phyloP scores from a whole-genome alignment of 768 basidiomycete species.

The Trametes cubensis region DNA sequence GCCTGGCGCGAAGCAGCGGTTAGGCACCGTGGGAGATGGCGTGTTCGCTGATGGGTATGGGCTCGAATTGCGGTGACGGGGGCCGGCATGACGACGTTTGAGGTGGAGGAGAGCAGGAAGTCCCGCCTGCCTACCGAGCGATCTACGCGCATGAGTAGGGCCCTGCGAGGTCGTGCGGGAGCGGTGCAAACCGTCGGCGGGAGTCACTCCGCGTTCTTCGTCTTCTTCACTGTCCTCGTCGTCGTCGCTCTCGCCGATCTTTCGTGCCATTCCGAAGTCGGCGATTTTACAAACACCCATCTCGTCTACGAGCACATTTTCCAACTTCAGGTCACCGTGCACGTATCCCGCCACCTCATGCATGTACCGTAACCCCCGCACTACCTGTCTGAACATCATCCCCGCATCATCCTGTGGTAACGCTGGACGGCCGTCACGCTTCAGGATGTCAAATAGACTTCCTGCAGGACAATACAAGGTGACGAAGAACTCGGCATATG shows the following conservation, averaged over 20 bases:
- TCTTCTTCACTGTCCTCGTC: slow-evolving; percentile 37
- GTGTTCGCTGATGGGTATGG: slow-evolving; percentile 38
- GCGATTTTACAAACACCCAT: slow-evolving; percentile 82
- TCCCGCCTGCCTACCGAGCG: slow-evolving; percentile 28
- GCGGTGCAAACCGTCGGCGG: slow-evolving; percentile 3
- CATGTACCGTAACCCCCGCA: slow-evolving; percentile 79
- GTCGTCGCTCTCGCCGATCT: slow-evolving; percentile 52
- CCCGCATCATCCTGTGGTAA: slow-evolving; percentile 78
- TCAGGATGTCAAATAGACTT: slow-evolving; percentile 81
- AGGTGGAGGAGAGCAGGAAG: slow-evolving; percentile 38
- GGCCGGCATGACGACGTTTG: slow-evolving; percentile 42
- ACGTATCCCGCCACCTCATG: slow-evolving; percentile 77
- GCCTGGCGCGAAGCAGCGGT: slow-evolving; percentile 66
- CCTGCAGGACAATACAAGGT: slow-evolving; percentile 85
- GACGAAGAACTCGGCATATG: slow-evolving; percentile 76
- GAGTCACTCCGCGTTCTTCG: slow-evolving; percentile 6
- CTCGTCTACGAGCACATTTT: slow-evolving; percentile 93
- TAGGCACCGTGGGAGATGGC: slow-evolving; percentile 35
- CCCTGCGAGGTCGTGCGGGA: slow-evolving; percentile 13
- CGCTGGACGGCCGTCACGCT: slow-evolving; percentile 66
- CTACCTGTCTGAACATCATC: slow-evolving; percentile 86
- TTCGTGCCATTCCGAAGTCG: slow-evolving; percentile 82
- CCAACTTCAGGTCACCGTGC: slow-evolving; percentile 95
- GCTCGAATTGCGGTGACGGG: slow-evolving; percentile 51
- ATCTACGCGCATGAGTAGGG: slow-evolving; percentile 25